phyloP scores from a whole-genome alignment of 345 rosid species.

The Syzygium grande region DNA sequence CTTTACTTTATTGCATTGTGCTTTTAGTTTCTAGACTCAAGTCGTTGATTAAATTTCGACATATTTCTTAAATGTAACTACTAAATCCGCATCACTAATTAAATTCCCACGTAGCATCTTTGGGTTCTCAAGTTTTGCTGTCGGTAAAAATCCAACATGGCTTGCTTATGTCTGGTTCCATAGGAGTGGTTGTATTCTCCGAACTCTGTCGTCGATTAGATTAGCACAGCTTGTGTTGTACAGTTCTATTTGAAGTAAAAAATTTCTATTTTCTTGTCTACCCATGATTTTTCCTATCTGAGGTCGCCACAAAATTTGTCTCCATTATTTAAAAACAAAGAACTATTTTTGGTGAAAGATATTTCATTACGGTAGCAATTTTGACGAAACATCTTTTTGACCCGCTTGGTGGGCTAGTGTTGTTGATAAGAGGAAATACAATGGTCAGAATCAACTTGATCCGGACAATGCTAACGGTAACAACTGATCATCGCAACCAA shows the following conservation, averaged over 20 bases:
- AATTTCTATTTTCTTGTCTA: too few species aligned
- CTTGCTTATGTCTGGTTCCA: not conserved
- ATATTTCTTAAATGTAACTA: not conserved
- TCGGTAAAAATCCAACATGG: not conserved
- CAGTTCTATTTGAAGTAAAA: too few species aligned
- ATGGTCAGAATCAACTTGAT: not conserved
- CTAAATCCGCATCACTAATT: not conserved
- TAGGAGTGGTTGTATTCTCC: not conserved
- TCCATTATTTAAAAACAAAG: not conserved
- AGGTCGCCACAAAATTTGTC: not conserved
- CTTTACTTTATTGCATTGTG: not conserved
- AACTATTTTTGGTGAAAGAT: not conserved
- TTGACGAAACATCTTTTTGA: not conserved
- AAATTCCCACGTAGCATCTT: not conserved
- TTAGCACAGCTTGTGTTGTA: too few species aligned
- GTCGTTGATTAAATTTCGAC: not conserved
- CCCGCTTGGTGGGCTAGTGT: not conserved
- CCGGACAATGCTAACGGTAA: not conserved
- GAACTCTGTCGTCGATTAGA: too few species aligned
- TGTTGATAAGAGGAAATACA: not conserved
- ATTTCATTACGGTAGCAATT: not conserved
- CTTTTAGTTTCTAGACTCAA: not conserved
- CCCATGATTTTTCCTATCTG: not conserved
- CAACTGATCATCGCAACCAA: not conserved
- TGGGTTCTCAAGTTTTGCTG: not conserved